phyloP scores from a whole-genome alignment of 2,329 filamentous ascomycete genomes.

The Aureobasidium namibiae region DNA sequence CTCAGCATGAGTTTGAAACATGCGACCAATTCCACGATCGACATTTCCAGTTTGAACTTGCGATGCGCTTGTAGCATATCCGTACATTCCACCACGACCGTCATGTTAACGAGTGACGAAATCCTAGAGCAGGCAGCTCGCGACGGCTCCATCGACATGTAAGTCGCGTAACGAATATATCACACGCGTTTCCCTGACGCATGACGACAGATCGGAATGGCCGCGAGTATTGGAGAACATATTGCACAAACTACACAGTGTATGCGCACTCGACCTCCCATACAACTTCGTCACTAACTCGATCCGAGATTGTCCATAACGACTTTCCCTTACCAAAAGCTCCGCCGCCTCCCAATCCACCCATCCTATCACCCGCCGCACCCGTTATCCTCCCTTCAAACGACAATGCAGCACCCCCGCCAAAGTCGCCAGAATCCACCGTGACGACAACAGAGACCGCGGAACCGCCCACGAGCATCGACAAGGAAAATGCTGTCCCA shows the following conservation, averaged over 20 bases:
- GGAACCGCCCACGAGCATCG: conserved; percentile 37
- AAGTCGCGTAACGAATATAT: conserved; percentile 22
- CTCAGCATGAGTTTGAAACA: not conserved
- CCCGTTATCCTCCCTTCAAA: not conserved
- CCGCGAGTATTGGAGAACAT: conserved; percentile 57
- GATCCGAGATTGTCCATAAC: conserved; percentile 58
- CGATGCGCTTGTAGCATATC: not conserved
- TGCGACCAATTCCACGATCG: not conserved
- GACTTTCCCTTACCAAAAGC: conserved; percentile 66
- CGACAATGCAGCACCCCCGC: conserved; percentile 12
- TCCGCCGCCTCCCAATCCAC: conserved; percentile 25
- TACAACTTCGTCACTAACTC: not conserved
- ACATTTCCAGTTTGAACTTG: not conserved
- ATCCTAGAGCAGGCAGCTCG: conserved; percentile 48
- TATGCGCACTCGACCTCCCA: conserved; percentile 22
- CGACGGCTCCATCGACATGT: conserved; percentile 53
- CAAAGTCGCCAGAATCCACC: conserved; percentile 26
- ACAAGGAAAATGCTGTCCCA: conserved; percentile 56
- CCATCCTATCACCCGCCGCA: not conserved
- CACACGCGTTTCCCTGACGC: not conserved
- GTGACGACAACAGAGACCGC: conserved; percentile 16
- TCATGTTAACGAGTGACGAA: conserved; percentile 32
- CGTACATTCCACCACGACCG: not conserved
- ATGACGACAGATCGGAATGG: conserved; percentile 55
- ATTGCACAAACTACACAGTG: conserved; percentile 60